Conservation (phyloP, 306 rosid genomes). For the Cucurbita maxima region DNA sequence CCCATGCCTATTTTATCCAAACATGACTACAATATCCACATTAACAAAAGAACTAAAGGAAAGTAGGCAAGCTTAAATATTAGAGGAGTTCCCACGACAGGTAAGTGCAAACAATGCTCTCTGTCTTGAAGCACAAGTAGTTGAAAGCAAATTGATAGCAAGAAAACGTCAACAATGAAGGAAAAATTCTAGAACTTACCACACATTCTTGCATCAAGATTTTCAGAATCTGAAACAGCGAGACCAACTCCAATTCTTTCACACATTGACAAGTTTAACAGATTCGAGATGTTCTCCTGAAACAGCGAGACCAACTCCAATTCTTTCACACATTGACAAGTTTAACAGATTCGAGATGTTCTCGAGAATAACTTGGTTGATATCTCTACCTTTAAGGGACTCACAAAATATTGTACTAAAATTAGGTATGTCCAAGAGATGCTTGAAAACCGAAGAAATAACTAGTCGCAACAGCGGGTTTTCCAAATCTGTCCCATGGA, state of each 20-base stretch:
- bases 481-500: slow-evolving; percentile 29
- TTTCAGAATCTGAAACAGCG: slow-evolving; percentile 82
- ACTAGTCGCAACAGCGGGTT: slow-evolving; percentile 34
- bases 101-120: neutral
- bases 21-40: neutral
- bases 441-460: slow-evolving; percentile 43
- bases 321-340: slow-evolving; percentile 56
- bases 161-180: neutral
- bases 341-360: slow-evolving; percentile 42
- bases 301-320: slow-evolving; percentile 70
- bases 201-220: slow-evolving; percentile 45
- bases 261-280: slow-evolving; percentile 43
- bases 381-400: slow-evolving; percentile 49
- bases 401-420: slow-evolving; percentile 68
- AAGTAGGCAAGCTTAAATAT: neutral
- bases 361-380: slow-evolving; percentile 47
- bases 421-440: slow-evolving; percentile 64
- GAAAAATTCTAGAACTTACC: slow-evolving; percentile 31
- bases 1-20: neutral
- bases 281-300: slow-evolving; percentile 51
- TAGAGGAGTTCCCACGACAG: neutral
- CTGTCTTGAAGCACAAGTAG: neutral
- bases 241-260: slow-evolving; percentile 75
- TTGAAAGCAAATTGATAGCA: neutral
- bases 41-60: neutral